Conservation (phyloP, 371 early-diverging fungal genomes). For the Phascolomyces articulosus region DNA sequence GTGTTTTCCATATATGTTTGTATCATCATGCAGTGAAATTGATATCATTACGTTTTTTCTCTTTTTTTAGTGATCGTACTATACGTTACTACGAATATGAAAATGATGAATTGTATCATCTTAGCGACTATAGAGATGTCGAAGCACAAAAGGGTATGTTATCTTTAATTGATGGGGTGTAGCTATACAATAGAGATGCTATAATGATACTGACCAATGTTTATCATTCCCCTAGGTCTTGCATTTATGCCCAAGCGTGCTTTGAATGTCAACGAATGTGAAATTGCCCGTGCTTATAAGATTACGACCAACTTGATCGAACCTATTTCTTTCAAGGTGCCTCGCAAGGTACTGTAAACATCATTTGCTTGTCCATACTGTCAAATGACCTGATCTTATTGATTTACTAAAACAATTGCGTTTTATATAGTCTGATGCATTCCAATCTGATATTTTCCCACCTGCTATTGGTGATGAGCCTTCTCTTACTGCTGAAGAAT, state of each 20-base stretch:
- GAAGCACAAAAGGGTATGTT: constrained; percentile 86
- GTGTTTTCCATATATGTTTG: too few species aligned
- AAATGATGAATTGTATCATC: constrained; percentile 75
- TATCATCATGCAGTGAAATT: too few species aligned
- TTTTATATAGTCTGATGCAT: constrained; percentile 82
- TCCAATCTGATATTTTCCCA: constrained; percentile 96
- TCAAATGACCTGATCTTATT: background rate
- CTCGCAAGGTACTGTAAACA: constrained; percentile 80
- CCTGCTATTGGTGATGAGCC: constrained; percentile 83
- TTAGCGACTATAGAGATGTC: constrained; percentile 88
- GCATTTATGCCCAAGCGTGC: constrained; percentile 94
- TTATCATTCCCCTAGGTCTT: too few species aligned
- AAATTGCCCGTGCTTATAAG: constrained; percentile 93
- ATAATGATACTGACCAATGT: too few species aligned
- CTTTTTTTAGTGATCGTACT: constrained; percentile 87
- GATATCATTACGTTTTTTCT: background rate
- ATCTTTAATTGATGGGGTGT: too few species aligned
- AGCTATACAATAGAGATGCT: too few species aligned
- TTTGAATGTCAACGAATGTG: constrained; percentile 83
- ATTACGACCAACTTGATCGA: constrained; percentile 86
- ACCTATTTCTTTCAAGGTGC: constrained; percentile 96
- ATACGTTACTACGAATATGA: constrained; percentile 97
- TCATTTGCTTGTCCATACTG: background rate
- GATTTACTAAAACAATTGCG: background rate
- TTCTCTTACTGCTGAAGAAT: constrained; percentile 88